Base-by-base conservation (phyloP, 352 stramenopile genomes). In the Globisporangium carolinianum region DNA sequence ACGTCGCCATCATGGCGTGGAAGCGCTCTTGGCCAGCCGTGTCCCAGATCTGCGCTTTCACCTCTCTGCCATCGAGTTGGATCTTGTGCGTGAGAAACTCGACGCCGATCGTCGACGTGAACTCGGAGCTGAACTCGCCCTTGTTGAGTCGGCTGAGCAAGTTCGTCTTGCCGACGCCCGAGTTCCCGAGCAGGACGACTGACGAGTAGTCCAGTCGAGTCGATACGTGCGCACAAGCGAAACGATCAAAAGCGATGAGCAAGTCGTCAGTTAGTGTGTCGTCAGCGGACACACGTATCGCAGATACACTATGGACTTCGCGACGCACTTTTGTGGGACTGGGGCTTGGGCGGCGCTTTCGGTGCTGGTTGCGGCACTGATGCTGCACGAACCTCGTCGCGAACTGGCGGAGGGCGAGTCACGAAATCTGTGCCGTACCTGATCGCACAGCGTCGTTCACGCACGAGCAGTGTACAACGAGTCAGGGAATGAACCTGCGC, bases 31-130 rank as follows among this genome's bases (percentile, higher is more conserved):
- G 86, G 1, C 86, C 86, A 5, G 86, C 86, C 0, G 86, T 96
- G 57, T 96, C 86, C 86, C 86, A 96, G 60, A 96, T 96, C 61
- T 94, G 80, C 0, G 84, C 84, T 63, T 94, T 94, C 35, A 95
- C 76, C 18, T 85, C 81, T 5, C 61, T 58, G 35, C 75, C 73
- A 41, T 91, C 76, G 50, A 93, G 69, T 14, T 79, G 68, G 38
- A 89, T 81, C n/a, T 71, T 58, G 59, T 94, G 84, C 9, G 86
- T 93, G n/a, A 93, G 71, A 55, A 96, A 96, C 60, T 96, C 86
- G 42, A 94, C 84, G 39, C 84, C 84, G 38, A 96, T 84, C 10
- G 86, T 94, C 4, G 82, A 92, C 38, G 74, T 79, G 63, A 94
- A 94, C 48, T 94, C 81, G 37, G 85, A 69, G 55, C 68, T 89